A percentile compares a stretch with the other conserved stretches of the same genome.
Evolutionary conservation across 129 eudicot species (phyloP).

Genomic region (Chrysanthemum seticuspe): DNA sequence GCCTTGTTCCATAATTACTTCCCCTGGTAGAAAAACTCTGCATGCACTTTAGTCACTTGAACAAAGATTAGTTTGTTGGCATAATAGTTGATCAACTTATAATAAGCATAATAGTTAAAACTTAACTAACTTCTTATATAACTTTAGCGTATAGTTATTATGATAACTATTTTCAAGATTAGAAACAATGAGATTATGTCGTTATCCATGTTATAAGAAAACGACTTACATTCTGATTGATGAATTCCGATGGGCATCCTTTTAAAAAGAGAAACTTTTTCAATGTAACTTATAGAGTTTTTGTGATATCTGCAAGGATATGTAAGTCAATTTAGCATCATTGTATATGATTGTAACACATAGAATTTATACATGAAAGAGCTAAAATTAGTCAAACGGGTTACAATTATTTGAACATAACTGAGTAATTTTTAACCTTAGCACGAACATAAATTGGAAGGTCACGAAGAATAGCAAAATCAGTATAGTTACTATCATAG

Average conservation of each 20-base stretch:
- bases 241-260: constrained; percentile 80
- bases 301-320: constrained; percentile 73
- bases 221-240: constrained; percentile 81
- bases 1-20: constrained; percentile 93
- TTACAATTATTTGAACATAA: no score
- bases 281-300: constrained; percentile 56
- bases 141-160: background rate
- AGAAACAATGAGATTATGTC: no score
- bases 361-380: no score
- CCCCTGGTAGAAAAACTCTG: constrained; percentile 98
- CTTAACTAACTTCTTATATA: background rate
- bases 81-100: background rate
- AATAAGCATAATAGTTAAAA: background rate
- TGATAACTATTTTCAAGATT: no score
- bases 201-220: background rate
- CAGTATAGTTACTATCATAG: constrained; percentile 87
- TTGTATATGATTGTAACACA: no score
- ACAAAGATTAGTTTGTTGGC: constrained; percentile 4
- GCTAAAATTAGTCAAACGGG: no score
- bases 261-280: constrained; percentile 66
- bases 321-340: background rate
- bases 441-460: constrained; percentile 89
- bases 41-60: constrained; percentile 88
- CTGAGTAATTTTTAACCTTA: constrained; percentile 46
- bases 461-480: constrained; percentile 78